Evolutionary conservation across 768 basidiomycete genomes (phyloP).

Genomic region (Suillus alpinus): DNA sequence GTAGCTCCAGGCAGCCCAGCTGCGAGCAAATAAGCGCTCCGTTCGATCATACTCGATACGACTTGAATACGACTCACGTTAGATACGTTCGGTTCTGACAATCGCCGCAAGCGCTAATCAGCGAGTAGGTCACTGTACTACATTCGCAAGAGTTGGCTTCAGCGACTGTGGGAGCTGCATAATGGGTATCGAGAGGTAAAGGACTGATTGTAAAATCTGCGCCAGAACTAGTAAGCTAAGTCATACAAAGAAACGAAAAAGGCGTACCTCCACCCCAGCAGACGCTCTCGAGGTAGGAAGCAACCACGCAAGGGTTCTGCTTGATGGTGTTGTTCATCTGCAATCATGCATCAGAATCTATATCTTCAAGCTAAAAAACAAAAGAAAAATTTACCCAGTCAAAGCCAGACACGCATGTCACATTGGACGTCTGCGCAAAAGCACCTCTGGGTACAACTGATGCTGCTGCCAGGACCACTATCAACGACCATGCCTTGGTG

Average conservation of each 20-base stretch:
- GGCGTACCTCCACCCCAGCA: conserved; percentile 44
- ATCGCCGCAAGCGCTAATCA: conserved; percentile 55
- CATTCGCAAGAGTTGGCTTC: conserved; percentile 44
- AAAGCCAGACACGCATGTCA: conserved; percentile 19
- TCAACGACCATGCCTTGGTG: conserved; percentile 10
- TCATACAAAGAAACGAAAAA: conserved; percentile 5
- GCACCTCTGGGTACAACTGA: conserved; percentile 17
- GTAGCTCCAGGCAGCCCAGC: conserved; percentile 51
- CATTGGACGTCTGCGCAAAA: conserved; percentile 23
- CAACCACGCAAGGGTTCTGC: conserved; percentile 46
- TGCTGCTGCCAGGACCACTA: conserved; percentile 16
- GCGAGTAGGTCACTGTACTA: conserved; percentile 53
- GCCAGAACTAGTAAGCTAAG: conserved; percentile 6
- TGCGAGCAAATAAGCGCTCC: conserved; percentile 18
- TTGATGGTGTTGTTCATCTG: conserved; percentile 41
- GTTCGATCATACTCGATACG: conserved; percentile 2
- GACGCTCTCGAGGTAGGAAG: conserved; percentile 40
- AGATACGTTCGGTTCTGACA: conserved; percentile 48
- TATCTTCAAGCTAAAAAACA: neutral
- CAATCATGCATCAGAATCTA: neutral
- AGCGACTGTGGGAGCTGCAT: conserved; percentile 32
- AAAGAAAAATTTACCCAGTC: conserved; percentile 34
- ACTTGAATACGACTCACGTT: conserved; percentile 19
- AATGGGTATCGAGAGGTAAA: conserved; percentile 32
- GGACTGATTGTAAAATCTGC: conserved; percentile 38